Evolutionary conservation across 768 basidiomycete genomes (phyloP).

Genomic region (Tulasnella sp.): DNA sequence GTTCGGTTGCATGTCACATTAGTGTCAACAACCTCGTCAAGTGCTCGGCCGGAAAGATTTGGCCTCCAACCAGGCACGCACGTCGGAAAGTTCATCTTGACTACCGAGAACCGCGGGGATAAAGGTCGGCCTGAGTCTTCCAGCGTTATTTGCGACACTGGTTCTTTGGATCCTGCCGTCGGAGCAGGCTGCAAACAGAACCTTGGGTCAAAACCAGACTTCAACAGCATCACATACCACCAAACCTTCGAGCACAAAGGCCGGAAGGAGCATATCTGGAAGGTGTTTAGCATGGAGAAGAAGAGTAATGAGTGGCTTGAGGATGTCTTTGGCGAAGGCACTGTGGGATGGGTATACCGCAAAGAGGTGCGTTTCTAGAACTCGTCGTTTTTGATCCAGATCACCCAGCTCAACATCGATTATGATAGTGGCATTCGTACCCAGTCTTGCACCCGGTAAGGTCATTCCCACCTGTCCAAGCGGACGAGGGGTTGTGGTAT

Average conservation of each 20-base stretch:
- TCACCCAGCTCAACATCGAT: background rate
- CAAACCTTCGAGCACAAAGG: conserved; percentile 37
- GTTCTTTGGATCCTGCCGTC: background rate
- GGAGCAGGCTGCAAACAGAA: background rate
- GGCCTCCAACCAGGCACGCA: conserved; percentile 39
- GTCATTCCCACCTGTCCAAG: conserved; percentile 66
- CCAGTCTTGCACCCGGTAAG: conserved; percentile 60
- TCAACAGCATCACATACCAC: conserved; percentile 82
- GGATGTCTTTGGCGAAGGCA: conserved; percentile 49
- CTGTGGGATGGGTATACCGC: conserved; percentile 72
- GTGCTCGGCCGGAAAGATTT: conserved; percentile 62
- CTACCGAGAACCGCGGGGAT: conserved; percentile 46
- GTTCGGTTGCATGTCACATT: conserved; percentile 83
- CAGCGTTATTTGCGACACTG: background rate
- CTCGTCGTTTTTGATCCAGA: background rate
- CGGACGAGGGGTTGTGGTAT: conserved; percentile 76
- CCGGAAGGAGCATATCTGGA: conserved; percentile 57
- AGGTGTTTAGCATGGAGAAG: conserved; percentile 69
- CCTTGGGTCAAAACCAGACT: conserved; percentile 49
- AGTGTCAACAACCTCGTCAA: conserved; percentile 64
- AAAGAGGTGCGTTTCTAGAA: conserved; percentile 49
- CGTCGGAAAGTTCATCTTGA: conserved; percentile 61
- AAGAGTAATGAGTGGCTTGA: conserved; percentile 65
- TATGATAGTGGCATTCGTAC: conserved; percentile 69
- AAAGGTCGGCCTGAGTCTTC: conserved; percentile 34